These are phyloP conservation scores for Novakomyces olei DNA, from an alignment of 805 yeast genomes.

Conservation along the genomic window DNA sequence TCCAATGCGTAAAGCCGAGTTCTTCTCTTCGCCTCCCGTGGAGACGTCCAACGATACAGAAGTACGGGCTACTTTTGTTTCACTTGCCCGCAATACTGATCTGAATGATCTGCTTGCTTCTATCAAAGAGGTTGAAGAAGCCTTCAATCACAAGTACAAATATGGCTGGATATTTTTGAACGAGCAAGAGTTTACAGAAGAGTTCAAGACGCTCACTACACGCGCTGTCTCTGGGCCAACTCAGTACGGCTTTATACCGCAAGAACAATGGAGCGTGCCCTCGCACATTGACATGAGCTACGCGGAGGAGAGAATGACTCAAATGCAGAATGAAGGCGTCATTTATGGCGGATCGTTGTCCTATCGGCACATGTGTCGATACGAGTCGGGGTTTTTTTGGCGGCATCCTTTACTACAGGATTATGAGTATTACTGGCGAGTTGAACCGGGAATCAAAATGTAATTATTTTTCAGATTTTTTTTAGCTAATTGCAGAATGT, in stretches of 20 bases:
- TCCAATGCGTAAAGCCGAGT: too few relatives aligned
- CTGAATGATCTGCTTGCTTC: constrained; percentile 22
- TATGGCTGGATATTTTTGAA: constrained; percentile 69
- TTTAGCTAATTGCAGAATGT: too few relatives aligned
- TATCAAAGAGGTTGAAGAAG: constrained; percentile 27
- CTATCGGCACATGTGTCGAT: constrained; percentile 82
- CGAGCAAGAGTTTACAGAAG: constrained; percentile 36
- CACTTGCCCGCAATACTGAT: constrained; percentile 51
- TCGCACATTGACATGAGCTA: constrained; percentile 38
- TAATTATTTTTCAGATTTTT: too few relatives aligned
- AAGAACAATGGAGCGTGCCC: constrained; percentile 35
- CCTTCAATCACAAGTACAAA: constrained; percentile 38
- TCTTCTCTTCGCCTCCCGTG: too few relatives aligned
- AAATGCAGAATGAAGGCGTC: constrained; percentile 28
- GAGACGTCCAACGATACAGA: too few relatives aligned
- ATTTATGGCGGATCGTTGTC: constrained; percentile 48
- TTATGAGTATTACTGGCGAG: constrained; percentile 89
- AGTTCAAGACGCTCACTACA: constrained; percentile 28
- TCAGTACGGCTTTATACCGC: constrained; percentile 38
- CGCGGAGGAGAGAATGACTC: constrained; percentile 34
- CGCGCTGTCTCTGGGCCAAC: constrained; percentile 36
- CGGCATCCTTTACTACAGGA: constrained; percentile 50
- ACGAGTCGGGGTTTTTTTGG: constrained; percentile 74
- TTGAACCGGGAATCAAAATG: constrained; percentile 65
- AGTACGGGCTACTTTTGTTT: constrained; percentile 54